Evolutionary conservation across 176 grass and related monocot genomes (phyloP).

Genomic region (Avena atlantica): DNA sequence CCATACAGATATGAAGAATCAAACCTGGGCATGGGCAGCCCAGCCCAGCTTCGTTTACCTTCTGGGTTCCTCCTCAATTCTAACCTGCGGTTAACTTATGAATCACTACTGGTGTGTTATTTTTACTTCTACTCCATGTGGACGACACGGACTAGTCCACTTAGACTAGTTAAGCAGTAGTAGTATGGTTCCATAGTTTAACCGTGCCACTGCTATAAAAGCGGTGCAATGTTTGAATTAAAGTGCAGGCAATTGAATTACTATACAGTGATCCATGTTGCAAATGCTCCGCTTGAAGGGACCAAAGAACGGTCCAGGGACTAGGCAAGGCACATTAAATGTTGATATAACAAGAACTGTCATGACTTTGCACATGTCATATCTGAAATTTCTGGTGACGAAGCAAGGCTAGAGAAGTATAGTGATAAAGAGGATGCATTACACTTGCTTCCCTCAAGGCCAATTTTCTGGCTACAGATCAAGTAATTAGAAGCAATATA

Average conservation of each 20-base stretch:
- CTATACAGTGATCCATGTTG: too few relatives aligned
- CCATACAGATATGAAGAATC: background rate
- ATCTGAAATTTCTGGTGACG: background rate
- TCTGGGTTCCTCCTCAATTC: too few relatives aligned
- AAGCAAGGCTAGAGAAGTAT: background rate
- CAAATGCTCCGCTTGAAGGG: background rate
- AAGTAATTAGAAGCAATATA: background rate
- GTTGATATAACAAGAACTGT: background rate
- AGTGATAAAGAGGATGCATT: background rate
- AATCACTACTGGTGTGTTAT: too few relatives aligned
- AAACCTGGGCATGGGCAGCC: too few relatives aligned
- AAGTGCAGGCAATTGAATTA: background rate
- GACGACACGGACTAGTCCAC: too few relatives aligned
- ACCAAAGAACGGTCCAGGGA: slow-evolving; percentile 33
- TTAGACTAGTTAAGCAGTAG: too few relatives aligned
- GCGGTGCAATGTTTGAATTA: slow-evolving; percentile 24
- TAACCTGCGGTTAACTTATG: too few relatives aligned
- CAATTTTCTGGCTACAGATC: background rate
- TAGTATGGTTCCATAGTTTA: too few relatives aligned
- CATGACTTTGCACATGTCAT: background rate
- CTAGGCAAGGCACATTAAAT: background rate
- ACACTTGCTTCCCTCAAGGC: background rate
- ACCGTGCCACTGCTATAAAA: background rate
- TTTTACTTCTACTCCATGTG: too few relatives aligned
- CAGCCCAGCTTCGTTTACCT: too few relatives aligned